Evolutionary conservation across 1,284 basidiomycete species (phyloP), one percentile per base, ranked within the genome.

Genomic region (Boletellus deceptivus): DNA sequence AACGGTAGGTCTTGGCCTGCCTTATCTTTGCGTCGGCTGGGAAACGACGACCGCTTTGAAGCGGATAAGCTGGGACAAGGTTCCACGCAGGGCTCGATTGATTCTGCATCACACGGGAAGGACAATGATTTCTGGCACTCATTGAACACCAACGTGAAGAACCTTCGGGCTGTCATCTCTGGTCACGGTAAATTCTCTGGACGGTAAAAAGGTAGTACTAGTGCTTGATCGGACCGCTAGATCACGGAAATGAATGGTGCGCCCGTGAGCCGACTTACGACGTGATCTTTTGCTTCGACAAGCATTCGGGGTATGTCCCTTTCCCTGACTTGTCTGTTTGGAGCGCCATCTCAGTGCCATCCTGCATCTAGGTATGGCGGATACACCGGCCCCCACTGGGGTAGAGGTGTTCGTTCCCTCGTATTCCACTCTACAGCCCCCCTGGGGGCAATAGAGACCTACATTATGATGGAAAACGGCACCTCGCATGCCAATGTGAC

Each of bases 201-300:
- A 41, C 17, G 4, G 33, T 50, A 11, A 13, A 22, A 2, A 13
- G 1, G 9, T 29, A 29, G 29, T 20, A 9, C 4, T 33, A 6
- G 24, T 3, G 27, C n/a, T 35, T 48, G 35, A 59, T 31, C 18
- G n/a, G 24, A 29, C n/a, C 18, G n/a, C 43, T 56, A 85, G 83
- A 84, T 61, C 85, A 87, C 55, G 84, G 84, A 2, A 76, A 86
- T 50, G 84, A 87, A 64, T 88, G 85, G 84, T 87, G 85, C 55
- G 75, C 77, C 17, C 77, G 82, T 27, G 84, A 86, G 57, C 75
- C 76, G 1, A 74, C 71, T 1, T 80, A 82, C 57, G 65, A 78
- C 35, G 76, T 84, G 11, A 78, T 85, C 1, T 86, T 86, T 66
- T 88, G 85, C 61, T 88, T 87, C 56, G 73, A 77, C 58, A 88